A percentile compares a stretch with the other conserved stretches of the same genome.
These are phyloP conservation scores for Plantago elongata DNA, from an alignment of 257 asterid species.

Conservation along the genomic window DNA sequence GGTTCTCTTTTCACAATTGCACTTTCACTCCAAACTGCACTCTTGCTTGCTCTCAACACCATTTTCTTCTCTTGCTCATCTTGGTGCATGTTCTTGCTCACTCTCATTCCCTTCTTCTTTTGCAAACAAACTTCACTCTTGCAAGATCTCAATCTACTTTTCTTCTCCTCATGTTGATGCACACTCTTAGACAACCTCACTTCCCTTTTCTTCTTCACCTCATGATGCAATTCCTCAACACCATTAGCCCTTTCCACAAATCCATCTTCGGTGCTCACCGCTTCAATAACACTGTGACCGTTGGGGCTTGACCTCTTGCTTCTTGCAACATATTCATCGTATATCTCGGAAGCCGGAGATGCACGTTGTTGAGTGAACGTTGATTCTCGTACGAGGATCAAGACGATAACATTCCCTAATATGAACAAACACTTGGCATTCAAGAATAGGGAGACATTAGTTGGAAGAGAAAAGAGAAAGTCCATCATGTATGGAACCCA, in stretches of 20 bases:
- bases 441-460: conserved; percentile 13
- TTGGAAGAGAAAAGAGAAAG: conserved; percentile 13
- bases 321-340: conserved; percentile 37
- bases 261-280: conserved; percentile 1
- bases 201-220: conserved; percentile 1
- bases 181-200: conserved; percentile 17
- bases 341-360: conserved; percentile 25
- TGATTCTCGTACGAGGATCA: conserved; percentile 34
- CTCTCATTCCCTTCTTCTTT: conserved; percentile 18
- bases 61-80: conserved; percentile 7
- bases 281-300: not conserved
- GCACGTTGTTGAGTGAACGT: conserved; percentile 13
- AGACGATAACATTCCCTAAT: conserved; percentile 33
- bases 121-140: conserved; percentile 19
- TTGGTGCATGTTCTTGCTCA: conserved; percentile 20
- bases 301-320: conserved; percentile 12
- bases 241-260: not conserved
- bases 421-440: conserved; percentile 33
- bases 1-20: conserved; percentile 15
- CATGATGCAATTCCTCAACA: conserved; percentile 12
- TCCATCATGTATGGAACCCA: conserved; percentile 29
- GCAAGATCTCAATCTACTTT: conserved; percentile 23
- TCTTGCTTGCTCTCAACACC: conserved; percentile 1
- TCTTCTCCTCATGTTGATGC: conserved; percentile 14
- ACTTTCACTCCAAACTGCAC: conserved; percentile 12